phyloP scores from a whole-genome alignment of 495 filamentous ascomycete species.

The Paragyromitra xinjiangensis region DNA sequence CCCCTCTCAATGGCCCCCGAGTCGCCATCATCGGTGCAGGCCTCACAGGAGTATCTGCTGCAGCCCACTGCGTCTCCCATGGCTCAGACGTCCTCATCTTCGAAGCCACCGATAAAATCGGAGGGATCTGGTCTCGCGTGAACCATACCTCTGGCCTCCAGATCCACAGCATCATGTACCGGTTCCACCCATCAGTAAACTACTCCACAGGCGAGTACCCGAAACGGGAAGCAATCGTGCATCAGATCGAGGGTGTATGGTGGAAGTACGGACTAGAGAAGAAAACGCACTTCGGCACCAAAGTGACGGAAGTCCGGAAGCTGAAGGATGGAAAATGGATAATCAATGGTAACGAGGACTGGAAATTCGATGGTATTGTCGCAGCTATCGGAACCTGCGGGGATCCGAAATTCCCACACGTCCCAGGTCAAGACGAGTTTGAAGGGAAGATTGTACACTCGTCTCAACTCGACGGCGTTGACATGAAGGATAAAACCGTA shows the following conservation, averaged over 20 bases:
- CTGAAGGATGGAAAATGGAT: constrained; percentile 78
- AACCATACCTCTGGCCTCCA: constrained; percentile 85
- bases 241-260: constrained; percentile 76
- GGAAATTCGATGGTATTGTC: constrained; percentile 77
- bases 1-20: constrained; percentile 66
- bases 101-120: constrained; percentile 73
- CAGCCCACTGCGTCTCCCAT: constrained; percentile 86
- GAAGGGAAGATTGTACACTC: constrained; percentile 76
- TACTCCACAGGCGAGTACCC: constrained; percentile 77
- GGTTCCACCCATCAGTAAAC: constrained; percentile 81
- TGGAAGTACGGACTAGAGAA: constrained; percentile 74
- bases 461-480: constrained; percentile 73
- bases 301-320: constrained; percentile 72
- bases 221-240: constrained; percentile 74
- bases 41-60: constrained; percentile 81
- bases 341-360: constrained; percentile 70
- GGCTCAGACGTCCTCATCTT: constrained; percentile 84
- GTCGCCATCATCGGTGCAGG: constrained; percentile 86
- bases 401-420: constrained; percentile 73
- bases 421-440: constrained; percentile 73
- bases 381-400: constrained; percentile 81
- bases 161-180: constrained; percentile 86
- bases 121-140: constrained; percentile 88
- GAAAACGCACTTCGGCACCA: constrained; percentile 75
- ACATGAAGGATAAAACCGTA: constrained; percentile 75